Evolutionary conservation across 2,329 filamentous ascomycete genomes (phyloP).

Genomic region (Aspergillus sp.): DNA sequence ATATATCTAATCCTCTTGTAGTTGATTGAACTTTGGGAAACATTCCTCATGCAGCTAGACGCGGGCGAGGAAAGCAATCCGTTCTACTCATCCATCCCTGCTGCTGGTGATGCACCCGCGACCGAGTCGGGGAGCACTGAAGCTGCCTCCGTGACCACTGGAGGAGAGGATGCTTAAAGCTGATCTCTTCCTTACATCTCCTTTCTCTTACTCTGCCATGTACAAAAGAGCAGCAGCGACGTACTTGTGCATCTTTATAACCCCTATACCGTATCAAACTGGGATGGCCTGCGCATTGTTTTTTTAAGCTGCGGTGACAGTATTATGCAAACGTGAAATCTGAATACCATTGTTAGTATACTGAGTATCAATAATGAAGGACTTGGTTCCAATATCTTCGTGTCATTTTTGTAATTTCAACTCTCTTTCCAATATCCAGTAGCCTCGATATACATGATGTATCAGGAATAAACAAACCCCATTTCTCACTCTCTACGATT

Average conservation of each 20-base stretch:
- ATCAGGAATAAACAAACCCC: too few species aligned
- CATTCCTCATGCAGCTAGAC: constrained; percentile 92
- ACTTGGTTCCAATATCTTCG: too few species aligned
- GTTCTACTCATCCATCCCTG: constrained; percentile 34
- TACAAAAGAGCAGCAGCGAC: constrained; percentile 6
- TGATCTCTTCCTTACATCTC: not conserved
- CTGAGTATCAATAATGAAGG: too few species aligned
- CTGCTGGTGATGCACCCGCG: constrained; percentile 11
- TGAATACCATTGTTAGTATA: too few species aligned
- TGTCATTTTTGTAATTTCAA: too few species aligned
- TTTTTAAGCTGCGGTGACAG: too few species aligned
- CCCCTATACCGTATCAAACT: not conserved
- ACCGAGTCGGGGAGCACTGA: constrained; percentile 12
- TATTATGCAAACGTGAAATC: too few species aligned
- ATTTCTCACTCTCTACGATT: too few species aligned
- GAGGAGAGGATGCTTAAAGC: constrained; percentile 13
- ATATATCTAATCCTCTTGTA: constrained; percentile 38
- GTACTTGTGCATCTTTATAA: not conserved
- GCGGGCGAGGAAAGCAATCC: constrained; percentile 74
- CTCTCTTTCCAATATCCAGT: too few species aligned
- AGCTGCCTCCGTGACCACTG: constrained; percentile 4
- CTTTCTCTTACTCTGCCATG: constrained; percentile 8
- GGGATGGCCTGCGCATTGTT: too few species aligned
- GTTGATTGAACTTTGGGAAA: constrained; percentile 92
- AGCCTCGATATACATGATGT: too few species aligned